Conservation (phyloP, 1,139 yeast species). For the Pichia sp. region DNA sequence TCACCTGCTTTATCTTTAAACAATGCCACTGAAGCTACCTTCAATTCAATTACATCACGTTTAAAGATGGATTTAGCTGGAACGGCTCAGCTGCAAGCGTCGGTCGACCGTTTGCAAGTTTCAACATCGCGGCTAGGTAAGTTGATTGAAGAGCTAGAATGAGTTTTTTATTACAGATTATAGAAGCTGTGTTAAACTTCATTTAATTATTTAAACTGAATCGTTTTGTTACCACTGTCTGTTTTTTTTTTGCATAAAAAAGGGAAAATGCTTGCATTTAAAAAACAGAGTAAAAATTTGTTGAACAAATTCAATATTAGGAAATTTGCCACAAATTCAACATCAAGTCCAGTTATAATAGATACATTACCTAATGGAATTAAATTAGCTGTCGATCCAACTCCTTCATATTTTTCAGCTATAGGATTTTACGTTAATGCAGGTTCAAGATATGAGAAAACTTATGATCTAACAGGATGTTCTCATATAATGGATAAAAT, state of each 20-base stretch:
- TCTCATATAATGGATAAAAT: conserved; percentile 81
- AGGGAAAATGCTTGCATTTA: neutral
- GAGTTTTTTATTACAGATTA: too few species aligned
- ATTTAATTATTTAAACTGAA: too few species aligned
- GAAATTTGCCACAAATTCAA: neutral
- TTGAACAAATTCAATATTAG: neutral
- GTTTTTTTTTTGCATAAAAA: neutral
- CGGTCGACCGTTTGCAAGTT: neutral
- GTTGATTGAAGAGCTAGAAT: conserved; percentile 1
- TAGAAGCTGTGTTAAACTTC: too few species aligned
- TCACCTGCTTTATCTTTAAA: neutral
- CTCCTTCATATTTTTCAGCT: conserved; percentile 89
- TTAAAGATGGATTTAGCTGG: conserved; percentile 4
- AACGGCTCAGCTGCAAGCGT: conserved; percentile 2
- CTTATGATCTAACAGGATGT: conserved; percentile 50
- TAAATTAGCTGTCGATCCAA: conserved; percentile 73
- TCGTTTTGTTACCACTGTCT: neutral
- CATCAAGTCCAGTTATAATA: conserved; percentile 18
- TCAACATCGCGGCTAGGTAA: neutral
- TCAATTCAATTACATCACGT: conserved; percentile 3
- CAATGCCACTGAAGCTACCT: neutral
- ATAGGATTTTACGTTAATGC: conserved; percentile 86
- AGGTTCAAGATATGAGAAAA: conserved; percentile 75
- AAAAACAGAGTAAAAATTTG: neutral
- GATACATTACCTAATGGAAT: conserved; percentile 65